A percentile compares a stretch with the other conserved stretches of the same genome.
Evolutionary conservation across 352 stramenopile genomes (phyloP).

Genomic region (Phytopythium sindhum): DNA sequence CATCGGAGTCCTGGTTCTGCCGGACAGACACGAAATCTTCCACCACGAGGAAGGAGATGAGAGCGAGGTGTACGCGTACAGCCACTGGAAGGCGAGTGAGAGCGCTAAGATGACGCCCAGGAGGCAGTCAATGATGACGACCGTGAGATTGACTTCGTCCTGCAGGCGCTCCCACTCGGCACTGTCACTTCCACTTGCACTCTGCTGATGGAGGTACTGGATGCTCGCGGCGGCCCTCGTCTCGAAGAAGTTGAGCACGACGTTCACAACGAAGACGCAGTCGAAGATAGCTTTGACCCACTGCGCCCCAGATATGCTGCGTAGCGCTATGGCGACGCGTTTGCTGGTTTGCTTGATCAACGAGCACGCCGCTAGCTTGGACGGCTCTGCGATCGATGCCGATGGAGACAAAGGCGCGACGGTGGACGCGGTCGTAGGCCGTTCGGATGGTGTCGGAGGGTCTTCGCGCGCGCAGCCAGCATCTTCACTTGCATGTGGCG

Average conservation of each 20-base stretch:
- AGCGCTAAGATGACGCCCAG: slow-evolving; percentile 13
- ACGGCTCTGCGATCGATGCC: background rate
- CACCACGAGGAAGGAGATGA: background rate
- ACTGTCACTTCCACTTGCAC: background rate
- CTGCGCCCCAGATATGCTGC: slow-evolving; percentile 13
- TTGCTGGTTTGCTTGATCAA: slow-evolving; percentile 15
- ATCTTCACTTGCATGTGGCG: background rate
- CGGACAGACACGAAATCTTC: background rate
- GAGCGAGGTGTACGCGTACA: slow-evolving; percentile 19
- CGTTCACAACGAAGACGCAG: slow-evolving; percentile 13
- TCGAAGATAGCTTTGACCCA: slow-evolving; percentile 17
- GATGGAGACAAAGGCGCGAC: background rate
- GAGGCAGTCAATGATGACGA: slow-evolving; percentile 16
- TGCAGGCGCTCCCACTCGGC: slow-evolving; percentile 7
- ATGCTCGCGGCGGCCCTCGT: slow-evolving; percentile 7
- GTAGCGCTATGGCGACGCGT: slow-evolving; percentile 12
- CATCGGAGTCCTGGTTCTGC: background rate
- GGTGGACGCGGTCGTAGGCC: background rate
- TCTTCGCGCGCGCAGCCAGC: background rate
- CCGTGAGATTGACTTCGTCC: slow-evolving; percentile 13
- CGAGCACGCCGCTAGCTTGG: background rate
- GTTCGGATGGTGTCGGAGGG: background rate
- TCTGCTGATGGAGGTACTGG: slow-evolving; percentile 4
- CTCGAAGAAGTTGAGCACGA: slow-evolving; percentile 27
- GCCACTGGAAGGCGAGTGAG: slow-evolving; percentile 21